Conservation (phyloP, 306 rosid genomes). For the Calophaca sinica region DNA sequence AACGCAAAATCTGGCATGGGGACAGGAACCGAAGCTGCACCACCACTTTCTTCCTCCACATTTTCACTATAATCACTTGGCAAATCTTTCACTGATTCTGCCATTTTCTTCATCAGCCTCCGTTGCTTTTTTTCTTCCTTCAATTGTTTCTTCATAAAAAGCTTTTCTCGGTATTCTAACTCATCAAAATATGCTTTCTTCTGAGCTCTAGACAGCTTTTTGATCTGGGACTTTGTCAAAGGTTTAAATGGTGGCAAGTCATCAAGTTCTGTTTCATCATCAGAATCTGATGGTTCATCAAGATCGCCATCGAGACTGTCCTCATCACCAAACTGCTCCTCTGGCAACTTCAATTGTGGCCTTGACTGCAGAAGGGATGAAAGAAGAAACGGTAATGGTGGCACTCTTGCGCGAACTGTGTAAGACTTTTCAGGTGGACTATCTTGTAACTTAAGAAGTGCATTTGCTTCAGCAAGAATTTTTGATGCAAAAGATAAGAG, state of each 20-base stretch:
- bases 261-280: slow-evolving; percentile 76
- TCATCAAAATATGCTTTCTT: slow-evolving; percentile 88
- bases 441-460: slow-evolving; percentile 93
- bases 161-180: slow-evolving; percentile 86
- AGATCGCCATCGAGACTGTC: slow-evolving; percentile 73
- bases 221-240: slow-evolving; percentile 77
- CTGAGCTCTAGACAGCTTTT: slow-evolving; percentile 76
- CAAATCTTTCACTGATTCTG: slow-evolving; percentile 70
- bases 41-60: slow-evolving; percentile 77
- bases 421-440: slow-evolving; percentile 86
- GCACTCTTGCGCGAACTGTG: slow-evolving; percentile 72
- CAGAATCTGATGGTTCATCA: slow-evolving; percentile 92
- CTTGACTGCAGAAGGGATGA: slow-evolving; percentile 94
- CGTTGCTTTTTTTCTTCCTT: slow-evolving; percentile 84
- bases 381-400: slow-evolving; percentile 87
- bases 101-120: slow-evolving; percentile 87
- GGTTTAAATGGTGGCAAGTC: slow-evolving; percentile 89
- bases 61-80: slow-evolving; percentile 67
- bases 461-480: slow-evolving; percentile 93
- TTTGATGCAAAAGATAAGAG: slow-evolving; percentile 96
- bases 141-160: slow-evolving; percentile 90
- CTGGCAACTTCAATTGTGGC: slow-evolving; percentile 84
- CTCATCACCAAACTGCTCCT: slow-evolving; percentile 86
- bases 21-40: slow-evolving; percentile 86
- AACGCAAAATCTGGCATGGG: slow-evolving; percentile 91